Percentiles rank a stretch among this genome's conserved stretches.
Evolutionary conservation across 768 basidiomycete species (phyloP).

Genomic region (Phaffia australis): DNA sequence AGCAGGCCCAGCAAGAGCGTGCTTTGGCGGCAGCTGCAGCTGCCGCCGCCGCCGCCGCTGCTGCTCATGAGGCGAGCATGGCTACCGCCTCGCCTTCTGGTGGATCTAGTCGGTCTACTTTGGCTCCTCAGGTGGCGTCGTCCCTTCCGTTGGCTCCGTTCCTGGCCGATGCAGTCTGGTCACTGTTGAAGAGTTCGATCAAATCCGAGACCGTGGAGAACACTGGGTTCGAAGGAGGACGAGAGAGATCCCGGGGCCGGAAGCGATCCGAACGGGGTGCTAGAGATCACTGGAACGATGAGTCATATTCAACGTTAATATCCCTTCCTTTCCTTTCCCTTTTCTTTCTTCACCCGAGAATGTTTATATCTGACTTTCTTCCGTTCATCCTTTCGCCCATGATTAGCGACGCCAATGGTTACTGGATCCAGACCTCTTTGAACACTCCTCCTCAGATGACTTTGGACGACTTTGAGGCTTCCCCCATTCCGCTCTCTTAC

Average conservation of each 20-base stretch:
- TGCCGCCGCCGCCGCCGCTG: conserved; percentile 2
- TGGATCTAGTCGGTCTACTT: background rate
- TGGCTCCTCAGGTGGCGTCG: conserved; percentile 10
- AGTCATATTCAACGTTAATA: conserved; percentile 13
- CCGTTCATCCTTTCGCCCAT: background rate
- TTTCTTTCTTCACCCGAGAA: background rate
- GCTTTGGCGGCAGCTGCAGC: conserved; percentile 7
- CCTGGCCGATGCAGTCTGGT: conserved; percentile 19
- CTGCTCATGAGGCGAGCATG: background rate
- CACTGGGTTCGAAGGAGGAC: background rate
- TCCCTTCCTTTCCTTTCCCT: background rate
- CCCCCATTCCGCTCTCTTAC: background rate
- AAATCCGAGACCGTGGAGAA: background rate
- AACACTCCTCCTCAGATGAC: conserved; percentile 20
- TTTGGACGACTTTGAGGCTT: conserved; percentile 22
- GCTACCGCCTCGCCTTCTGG: background rate
- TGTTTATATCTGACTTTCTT: conserved; percentile 1
- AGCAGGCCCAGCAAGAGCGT: conserved; percentile 7
- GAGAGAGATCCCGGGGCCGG: background rate
- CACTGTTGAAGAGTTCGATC: conserved; percentile 15
- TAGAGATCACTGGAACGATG: conserved; percentile 13
- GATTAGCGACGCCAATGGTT: background rate
- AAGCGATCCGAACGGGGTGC: background rate
- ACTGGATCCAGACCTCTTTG: background rate
- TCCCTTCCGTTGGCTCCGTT: conserved; percentile 21